Base-by-base conservation (phyloP, 768 basidiomycete genomes). In the Phaeotremella fagi region DNA sequence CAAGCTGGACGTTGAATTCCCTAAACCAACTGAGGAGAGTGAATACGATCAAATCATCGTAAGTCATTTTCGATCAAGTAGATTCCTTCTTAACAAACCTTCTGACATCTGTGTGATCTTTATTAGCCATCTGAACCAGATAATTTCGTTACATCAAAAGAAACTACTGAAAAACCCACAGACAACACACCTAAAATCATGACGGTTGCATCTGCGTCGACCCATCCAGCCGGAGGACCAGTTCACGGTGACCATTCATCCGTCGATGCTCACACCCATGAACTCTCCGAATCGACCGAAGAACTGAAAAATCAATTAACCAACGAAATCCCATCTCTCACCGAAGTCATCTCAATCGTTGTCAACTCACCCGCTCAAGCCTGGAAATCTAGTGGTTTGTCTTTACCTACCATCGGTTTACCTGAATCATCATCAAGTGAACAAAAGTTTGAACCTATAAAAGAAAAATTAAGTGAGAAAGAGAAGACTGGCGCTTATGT, bases 111-210 rank as follows among this genome's bases (percentile, higher is more conserved):
- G 48, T 54, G 42, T 52, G 23, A 38, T 45, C 29, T 15, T 23
- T n/a, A 47, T 52, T 37, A 86, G 84, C 84, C 85, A 9, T 80
- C 79, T 66, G 66, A 79, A 1, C 80, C 79, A 28, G 83, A 85
- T 75, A 79, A 82, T 60, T 84, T 81, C 79, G 75, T 79, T 35
- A 80, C 82, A 0, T 77, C 78, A n/a, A 72, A 52, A 51, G 18
- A 42, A 55, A 15, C 60, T 38, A 3, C 33, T 36, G 54, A 51
- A 18, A 71, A 78, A 60, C 63, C 72, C 38, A 36, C 71, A 36
- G 29, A 58, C 54, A 45, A 26, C 54, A 70, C 69, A 29, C 54
- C 56, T 37, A 82, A 82, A 65, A 71, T 84, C 51, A 70, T 81
- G 33, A 78, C 82, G 45, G 77, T 82, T 33, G 75, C 79, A 9